Base-by-base conservation (phyloP, 306 rosid species). In the Medicago lupulina region DNA sequence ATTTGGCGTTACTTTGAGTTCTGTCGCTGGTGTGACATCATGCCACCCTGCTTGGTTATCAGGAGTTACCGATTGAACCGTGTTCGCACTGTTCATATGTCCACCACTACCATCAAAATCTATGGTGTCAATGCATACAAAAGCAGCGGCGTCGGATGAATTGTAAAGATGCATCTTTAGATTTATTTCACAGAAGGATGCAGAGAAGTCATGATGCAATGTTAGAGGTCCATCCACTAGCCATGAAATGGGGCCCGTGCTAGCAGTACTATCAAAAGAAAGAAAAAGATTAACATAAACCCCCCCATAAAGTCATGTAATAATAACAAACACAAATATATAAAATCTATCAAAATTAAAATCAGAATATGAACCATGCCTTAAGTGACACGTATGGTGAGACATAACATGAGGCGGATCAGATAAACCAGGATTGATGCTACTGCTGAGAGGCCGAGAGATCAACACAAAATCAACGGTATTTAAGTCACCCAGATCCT, bases 221-320 rank as follows among this genome's bases (percentile, higher is more conserved):
- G 85, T 89, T 73, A 78, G 89, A 83, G 97, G 98, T 69, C 97
- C 98, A 10, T 90, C 91, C 70, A 95, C 70, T 68, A 85, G 87
- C 99, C 99, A 95, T 4, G 89, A 89, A 84, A 95, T 90, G 41
- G 97, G 96, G 79, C 93, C 92, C 16, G 82, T 70, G 84, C 90
- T 90, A 53, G 90, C 77, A 68, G 87, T 84, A 80, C 99, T 95
- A 67, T 67, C 77, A 74, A 34, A 46, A 46, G 15, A n/a, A 58
- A 70, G 61, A 16, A 69, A 72, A 16, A 38, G 60, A 71, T 31
- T 44, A 71, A 63, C 55, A 17, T 58, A 68, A 25, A 58, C 2
- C 44, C 43, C 43, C 43, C 51, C 53, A 14, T 62, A 73, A 75
- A 67, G 67, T 10, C 23, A 11, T 64, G 57, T 61, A 19, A 75